These are phyloP conservation scores for Fusarium sp. DNA, from an alignment of 2,329 filamentous ascomycete genomes.

Conservation along the genomic window DNA sequence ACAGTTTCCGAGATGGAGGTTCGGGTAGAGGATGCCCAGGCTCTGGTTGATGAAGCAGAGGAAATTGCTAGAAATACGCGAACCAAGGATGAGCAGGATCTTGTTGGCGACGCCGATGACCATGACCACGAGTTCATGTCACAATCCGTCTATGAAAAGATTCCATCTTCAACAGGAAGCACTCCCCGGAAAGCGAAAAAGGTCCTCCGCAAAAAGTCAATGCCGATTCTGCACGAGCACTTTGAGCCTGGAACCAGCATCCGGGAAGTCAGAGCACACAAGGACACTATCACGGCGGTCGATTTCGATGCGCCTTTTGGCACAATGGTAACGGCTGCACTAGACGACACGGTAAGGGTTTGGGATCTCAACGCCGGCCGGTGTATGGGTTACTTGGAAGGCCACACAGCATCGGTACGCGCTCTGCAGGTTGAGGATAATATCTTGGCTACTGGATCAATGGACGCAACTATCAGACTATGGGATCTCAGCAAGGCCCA, in stretches of 20 bases:
- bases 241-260: conserved; percentile 91
- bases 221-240: conserved; percentile 96
- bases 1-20: conserved; percentile 72
- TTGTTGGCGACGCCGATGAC: conserved; percentile 63
- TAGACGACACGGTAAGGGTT: conserved; percentile 94
- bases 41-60: conserved; percentile 68
- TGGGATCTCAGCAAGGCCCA: conserved; percentile 95
- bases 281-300: conserved; percentile 86
- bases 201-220: conserved; percentile 79
- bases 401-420: conserved; percentile 93
- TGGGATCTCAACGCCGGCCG: conserved; percentile 96
- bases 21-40: conserved; percentile 71
- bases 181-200: conserved; percentile 63
- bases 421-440: conserved; percentile 96
- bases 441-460: conserved; percentile 91
- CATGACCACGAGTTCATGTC: conserved; percentile 83
- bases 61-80: conserved; percentile 64
- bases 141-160: conserved; percentile 94
- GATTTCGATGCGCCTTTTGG: conserved; percentile 99
- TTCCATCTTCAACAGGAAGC: conserved; percentile 69
- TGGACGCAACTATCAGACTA: conserved; percentile 92
- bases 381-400: conserved; percentile 91
- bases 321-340: conserved; percentile 88
- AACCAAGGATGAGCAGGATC: conserved; percentile 65
- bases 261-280: conserved; percentile 88